Conservation (phyloP, 306 rosid species). For the Dryas drummondii region DNA sequence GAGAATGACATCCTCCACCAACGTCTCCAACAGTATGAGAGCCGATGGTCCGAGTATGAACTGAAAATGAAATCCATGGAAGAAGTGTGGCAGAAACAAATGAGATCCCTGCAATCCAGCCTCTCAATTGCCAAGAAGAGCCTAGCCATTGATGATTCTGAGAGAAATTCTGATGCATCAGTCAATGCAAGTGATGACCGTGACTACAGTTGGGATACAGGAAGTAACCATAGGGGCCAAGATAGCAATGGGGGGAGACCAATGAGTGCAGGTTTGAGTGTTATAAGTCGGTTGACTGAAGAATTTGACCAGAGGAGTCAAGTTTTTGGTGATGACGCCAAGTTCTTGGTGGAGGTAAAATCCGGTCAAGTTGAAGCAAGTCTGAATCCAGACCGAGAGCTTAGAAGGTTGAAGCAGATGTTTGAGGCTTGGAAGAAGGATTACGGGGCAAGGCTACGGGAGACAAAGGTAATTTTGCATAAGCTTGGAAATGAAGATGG, state of each 20-base stretch:
- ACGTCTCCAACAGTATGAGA: conserved; percentile 90
- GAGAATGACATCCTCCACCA: conserved; percentile 98
- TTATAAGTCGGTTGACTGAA: conserved; percentile 89
- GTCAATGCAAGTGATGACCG: conserved; percentile 83
- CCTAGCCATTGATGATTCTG: conserved; percentile 87
- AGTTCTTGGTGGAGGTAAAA: conserved; percentile 98
- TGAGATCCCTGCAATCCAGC: conserved; percentile 98
- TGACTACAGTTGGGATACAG: conserved; percentile 77
- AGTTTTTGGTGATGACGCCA: conserved; percentile 97
- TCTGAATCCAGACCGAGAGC: conserved; percentile 85
- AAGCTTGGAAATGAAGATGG: conserved; percentile 88
- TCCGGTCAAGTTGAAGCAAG: conserved; percentile 96
- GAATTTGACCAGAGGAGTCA: conserved; percentile 98
- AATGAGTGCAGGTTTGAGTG: conserved; percentile 95
- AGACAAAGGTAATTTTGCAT: conserved; percentile 77
- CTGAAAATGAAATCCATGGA: conserved; percentile 98
- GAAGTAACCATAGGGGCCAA: conserved; percentile 55
- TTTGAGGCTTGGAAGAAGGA: conserved; percentile 99
- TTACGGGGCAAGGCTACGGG: conserved; percentile 76
- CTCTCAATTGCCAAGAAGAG: conserved; percentile 99
- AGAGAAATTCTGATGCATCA: conserved; percentile 86
- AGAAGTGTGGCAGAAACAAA: conserved; percentile 99
- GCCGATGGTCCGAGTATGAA: conserved; percentile 97
- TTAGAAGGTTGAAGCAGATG: conserved; percentile 93
- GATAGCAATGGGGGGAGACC: conserved; percentile 90